phyloP scores from a whole-genome alignment of 148 eudicot species.

The Nepenthes gracilis region DNA sequence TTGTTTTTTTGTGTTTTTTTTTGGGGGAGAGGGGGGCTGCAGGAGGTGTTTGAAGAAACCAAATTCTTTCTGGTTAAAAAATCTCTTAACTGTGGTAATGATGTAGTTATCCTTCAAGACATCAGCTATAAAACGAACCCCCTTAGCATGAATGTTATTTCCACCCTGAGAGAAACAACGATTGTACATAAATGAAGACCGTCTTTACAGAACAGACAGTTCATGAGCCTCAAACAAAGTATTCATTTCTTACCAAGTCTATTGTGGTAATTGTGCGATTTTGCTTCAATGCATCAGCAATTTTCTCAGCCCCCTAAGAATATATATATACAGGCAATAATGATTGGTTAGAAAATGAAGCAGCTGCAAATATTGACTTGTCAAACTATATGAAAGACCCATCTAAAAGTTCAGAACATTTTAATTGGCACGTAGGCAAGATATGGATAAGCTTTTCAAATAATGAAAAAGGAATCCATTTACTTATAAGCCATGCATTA shows the following conservation, averaged over 20 bases:
- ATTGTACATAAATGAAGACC: neutral
- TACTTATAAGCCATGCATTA: no score
- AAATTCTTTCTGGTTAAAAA: neutral
- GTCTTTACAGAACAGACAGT: neutral
- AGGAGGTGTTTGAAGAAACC: neutral
- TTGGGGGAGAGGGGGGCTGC: neutral
- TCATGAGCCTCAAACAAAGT: neutral
- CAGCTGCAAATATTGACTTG: neutral
- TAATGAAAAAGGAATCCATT: no score
- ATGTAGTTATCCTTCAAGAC: slow-evolving; percentile 75
- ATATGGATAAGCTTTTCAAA: no score
- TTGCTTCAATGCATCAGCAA: slow-evolving; percentile 85
- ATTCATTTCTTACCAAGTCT: slow-evolving; percentile 58
- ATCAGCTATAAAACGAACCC: slow-evolving; percentile 58
- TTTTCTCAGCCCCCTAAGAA: slow-evolving; percentile 71
- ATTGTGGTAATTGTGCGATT: slow-evolving; percentile 65
- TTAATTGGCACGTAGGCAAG: no score
- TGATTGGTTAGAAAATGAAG: neutral
- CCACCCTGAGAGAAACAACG: slow-evolving; percentile 51
- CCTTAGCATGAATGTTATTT: slow-evolving; percentile 84
- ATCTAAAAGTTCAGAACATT: no score
- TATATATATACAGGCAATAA: neutral
- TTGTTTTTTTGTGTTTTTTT: neutral
- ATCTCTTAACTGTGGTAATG: slow-evolving; percentile 49
- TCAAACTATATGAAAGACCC: neutral